A percentile compares a stretch with the other conserved stretches of the same genome.
phyloP scores from a whole-genome alignment of 2,329 filamentous ascomycete species.

The Cryphonectria naterciae region DNA sequence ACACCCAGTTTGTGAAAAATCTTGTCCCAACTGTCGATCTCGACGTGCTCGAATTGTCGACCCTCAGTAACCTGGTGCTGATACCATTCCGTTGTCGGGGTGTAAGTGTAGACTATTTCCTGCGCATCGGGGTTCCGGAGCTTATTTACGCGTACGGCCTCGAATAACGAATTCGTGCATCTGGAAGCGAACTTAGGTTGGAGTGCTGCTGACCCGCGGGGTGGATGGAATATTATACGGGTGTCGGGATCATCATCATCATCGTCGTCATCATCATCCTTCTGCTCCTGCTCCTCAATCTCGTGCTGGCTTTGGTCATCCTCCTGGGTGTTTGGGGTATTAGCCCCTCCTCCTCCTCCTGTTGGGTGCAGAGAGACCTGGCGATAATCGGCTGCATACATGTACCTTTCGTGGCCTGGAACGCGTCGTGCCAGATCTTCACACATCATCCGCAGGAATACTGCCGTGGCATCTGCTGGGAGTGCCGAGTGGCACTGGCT shows the following conservation, averaged over 20 bases:
- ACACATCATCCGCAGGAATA: conserved; percentile 41
- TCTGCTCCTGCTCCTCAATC: conserved; percentile 7
- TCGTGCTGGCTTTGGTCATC: conserved; percentile 28
- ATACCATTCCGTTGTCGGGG: conserved; percentile 58
- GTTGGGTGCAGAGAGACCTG: conserved; percentile 33
- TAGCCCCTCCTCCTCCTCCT: not conserved
- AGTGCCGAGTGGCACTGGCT: conserved; percentile 32
- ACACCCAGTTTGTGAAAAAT: conserved; percentile 39
- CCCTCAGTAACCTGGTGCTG: conserved; percentile 49
- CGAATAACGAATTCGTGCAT: conserved; percentile 51
- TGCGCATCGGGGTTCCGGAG: conserved; percentile 31
- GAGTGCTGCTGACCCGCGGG: conserved; percentile 36
- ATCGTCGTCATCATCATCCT: conserved; percentile 34
- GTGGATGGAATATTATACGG: conserved; percentile 54
- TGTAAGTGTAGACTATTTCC: conserved; percentile 46
- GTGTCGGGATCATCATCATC: conserved; percentile 31
- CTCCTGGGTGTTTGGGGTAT: not conserved
- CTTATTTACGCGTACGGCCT: conserved; percentile 38
- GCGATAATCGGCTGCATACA: conserved; percentile 46
- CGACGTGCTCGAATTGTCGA: conserved; percentile 54
- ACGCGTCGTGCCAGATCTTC: conserved; percentile 40
- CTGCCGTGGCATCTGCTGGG: conserved; percentile 49
- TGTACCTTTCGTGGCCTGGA: conserved; percentile 37
- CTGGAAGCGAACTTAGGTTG: conserved; percentile 32
- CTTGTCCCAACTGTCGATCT: conserved; percentile 48